A percentile compares a stretch with the other conserved stretches of the same genome.
phyloP scores from a whole-genome alignment of 306 rosid genomes.

The Begonia loranthoides region DNA sequence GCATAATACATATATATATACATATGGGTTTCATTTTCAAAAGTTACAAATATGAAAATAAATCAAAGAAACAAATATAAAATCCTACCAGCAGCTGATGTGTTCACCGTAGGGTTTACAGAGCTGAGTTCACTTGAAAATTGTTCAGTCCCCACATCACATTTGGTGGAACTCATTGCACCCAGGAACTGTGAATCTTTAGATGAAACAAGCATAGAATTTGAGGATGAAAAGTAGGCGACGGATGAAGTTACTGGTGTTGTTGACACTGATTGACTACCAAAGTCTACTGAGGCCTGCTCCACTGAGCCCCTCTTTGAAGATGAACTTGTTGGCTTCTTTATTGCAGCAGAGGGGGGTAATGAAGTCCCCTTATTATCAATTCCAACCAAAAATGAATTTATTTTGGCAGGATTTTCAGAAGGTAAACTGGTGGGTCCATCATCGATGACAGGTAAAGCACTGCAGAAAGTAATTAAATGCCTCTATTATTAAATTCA shows the following conservation, averaged over 20 bases:
- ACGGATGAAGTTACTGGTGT: constrained; percentile 32
- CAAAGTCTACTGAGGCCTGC: constrained; percentile 24
- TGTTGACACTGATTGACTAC: constrained; percentile 17
- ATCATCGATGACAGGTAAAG: constrained; percentile 31
- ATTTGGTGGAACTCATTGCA: constrained; percentile 45
- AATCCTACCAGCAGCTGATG: constrained; percentile 35
- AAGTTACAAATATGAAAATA: background rate
- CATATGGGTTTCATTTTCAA: background rate
- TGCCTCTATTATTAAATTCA: background rate
- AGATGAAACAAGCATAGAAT: constrained; percentile 49
- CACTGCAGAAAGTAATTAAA: constrained; percentile 35
- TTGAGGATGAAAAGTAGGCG: constrained; percentile 45
- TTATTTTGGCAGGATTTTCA: constrained; percentile 34
- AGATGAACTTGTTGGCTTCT: constrained; percentile 19
- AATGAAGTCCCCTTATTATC: constrained; percentile 26
- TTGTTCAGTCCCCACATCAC: constrained; percentile 40
- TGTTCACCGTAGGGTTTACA: constrained; percentile 23
- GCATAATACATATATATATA: background rate
- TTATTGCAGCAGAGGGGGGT: constrained; percentile 26
- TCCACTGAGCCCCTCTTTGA: constrained; percentile 22
- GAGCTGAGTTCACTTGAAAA: constrained; percentile 41
- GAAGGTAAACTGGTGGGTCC: constrained; percentile 34
- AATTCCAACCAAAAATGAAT: constrained; percentile 26
- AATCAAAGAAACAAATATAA: background rate
- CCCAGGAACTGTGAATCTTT: constrained; percentile 44